Evolutionary conservation across 2,329 filamentous ascomycete species (phyloP), one percentile per base, ranked within the genome.

Genomic region (Fusarium metavorans): DNA sequence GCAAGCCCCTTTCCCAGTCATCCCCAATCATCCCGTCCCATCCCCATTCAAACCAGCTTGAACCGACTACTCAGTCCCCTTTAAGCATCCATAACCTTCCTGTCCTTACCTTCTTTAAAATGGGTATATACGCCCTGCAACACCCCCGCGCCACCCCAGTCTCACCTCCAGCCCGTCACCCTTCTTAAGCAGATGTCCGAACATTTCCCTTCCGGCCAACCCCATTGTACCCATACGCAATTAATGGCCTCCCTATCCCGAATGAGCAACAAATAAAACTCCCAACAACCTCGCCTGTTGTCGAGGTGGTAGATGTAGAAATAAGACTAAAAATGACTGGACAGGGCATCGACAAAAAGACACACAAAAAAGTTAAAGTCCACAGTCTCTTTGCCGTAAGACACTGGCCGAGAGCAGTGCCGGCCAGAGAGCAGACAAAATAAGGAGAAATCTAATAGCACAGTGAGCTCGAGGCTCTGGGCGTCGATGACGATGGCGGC

Each of bases 41-140:
- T 18, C 23, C 23, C 41, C 58, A 50, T 60, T 64, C 64, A 69
- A 68, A 43, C 61, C 52, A 48, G 45, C 50, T 63, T 43, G 62
- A 52, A 34, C 65, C 68, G 45, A 37, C 25, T 60, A 52, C 34
- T 65, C 63, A 66, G 57, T 37, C 41, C 57, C 65, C 61, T 63
- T 69, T 62, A 41, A 66, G 20, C 58, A 67, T 60, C 43, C 60
- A 56, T 64, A 27, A 32, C 48, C 18, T 50, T 27, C 45, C 45
- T 52, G 27, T 27, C 45, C 45, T 52, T 70, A 57, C 66, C 54
- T 76, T 67, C 62, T 72, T 74, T 71, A 70, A 81, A 80, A 77
- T 79, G 80, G 80, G 80, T 81, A 81, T 81, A 81, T 80, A 78
- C 80, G 69, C 72, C 78, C 70, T 65, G 34, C 72, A 79, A 74